Conservation (phyloP, 1,139 yeast species). For the Pichia sp. region DNA sequence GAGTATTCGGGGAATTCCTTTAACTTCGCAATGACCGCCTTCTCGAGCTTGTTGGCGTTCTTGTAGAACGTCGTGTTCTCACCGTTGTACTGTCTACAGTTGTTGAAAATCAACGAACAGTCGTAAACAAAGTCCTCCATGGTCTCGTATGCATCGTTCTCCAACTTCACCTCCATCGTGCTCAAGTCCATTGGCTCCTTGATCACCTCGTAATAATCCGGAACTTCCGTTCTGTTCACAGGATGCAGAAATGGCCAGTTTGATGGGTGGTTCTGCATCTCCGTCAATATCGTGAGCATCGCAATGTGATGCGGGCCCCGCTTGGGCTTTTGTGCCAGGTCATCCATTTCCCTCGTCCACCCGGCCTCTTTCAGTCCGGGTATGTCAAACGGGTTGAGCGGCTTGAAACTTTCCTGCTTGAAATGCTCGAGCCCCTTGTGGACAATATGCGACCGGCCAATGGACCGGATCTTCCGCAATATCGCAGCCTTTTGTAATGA, state of each 20-base stretch:
- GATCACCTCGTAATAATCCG: slow-evolving; percentile 92
- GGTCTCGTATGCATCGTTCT: slow-evolving; percentile 83
- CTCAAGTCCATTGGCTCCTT: slow-evolving; percentile 98
- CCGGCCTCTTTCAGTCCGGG: slow-evolving; percentile 93
- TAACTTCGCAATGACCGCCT: slow-evolving; percentile 73
- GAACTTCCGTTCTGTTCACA: slow-evolving; percentile 89
- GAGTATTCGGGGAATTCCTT: slow-evolving; percentile 79
- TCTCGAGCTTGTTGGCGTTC: slow-evolving; percentile 89
- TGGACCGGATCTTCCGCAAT: slow-evolving; percentile 71
- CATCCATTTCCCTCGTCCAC: slow-evolving; percentile 98
- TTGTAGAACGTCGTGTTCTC: slow-evolving; percentile 87
- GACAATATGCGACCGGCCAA: slow-evolving; percentile 75
- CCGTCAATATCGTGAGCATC: slow-evolving; percentile 83
- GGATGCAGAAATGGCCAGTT: slow-evolving; percentile 99
- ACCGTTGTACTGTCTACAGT: slow-evolving; percentile 84
- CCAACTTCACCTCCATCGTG: slow-evolving; percentile 91
- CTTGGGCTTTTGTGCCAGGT: slow-evolving; percentile 89
- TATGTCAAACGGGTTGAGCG: slow-evolving; percentile 65
- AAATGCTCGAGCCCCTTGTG: slow-evolving; percentile 79
- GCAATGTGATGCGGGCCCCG: slow-evolving; percentile 92
- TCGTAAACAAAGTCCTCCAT: slow-evolving; percentile 92
- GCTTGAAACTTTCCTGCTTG: slow-evolving; percentile 43
- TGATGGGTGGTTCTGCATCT: slow-evolving; percentile 88
- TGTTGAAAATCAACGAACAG: slow-evolving; percentile 77
- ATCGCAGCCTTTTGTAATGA: slow-evolving; percentile 89